These are phyloP conservation scores for Wickerhamomyces strasburgensis DNA, from an alignment of 805 yeast species.

Conservation along the genomic window DNA sequence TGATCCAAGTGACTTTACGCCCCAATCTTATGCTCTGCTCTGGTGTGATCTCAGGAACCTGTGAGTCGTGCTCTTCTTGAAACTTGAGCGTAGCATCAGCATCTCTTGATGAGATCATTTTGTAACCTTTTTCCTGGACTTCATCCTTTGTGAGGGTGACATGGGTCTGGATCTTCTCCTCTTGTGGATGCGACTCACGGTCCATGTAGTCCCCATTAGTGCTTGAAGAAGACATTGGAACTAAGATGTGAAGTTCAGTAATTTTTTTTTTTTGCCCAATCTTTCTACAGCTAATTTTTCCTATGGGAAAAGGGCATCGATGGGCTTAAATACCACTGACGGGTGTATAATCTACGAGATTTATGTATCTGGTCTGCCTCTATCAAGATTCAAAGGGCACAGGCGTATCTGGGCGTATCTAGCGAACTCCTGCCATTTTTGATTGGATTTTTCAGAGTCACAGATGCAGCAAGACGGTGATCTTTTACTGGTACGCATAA, in stretches of 20 bases:
- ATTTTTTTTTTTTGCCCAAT: too few species aligned
- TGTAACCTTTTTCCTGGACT: conserved; percentile 29
- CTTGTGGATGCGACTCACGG: conserved; percentile 27
- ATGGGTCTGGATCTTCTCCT: conserved; percentile 13
- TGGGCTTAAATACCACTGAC: too few species aligned
- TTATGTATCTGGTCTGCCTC: too few species aligned
- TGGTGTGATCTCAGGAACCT: conserved; percentile 36
- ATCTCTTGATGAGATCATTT: conserved; percentile 29
- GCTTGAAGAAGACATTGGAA: neutral
- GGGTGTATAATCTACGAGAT: too few species aligned
- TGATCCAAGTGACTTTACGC: conserved; percentile 33
- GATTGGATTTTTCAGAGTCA: too few species aligned
- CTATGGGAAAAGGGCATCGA: too few species aligned
- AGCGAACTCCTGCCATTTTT: too few species aligned
- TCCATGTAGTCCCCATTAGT: neutral
- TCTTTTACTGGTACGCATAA: too few species aligned
- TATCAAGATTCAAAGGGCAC: too few species aligned
- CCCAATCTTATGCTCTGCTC: conserved; percentile 36
- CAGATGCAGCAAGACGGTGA: too few species aligned
- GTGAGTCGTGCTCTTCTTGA: conserved; percentile 30
- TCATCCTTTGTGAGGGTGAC: conserved; percentile 3
- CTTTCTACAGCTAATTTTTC: too few species aligned
- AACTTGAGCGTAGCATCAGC: conserved; percentile 38
- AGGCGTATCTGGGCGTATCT: too few species aligned
- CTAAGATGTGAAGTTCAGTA: neutral